Percentiles rank a stretch among this genome's conserved stretches.
These are phyloP conservation scores for Irpex sp. DNA, from an alignment of 1,284 basidiomycete species.

Conservation along the genomic window DNA sequence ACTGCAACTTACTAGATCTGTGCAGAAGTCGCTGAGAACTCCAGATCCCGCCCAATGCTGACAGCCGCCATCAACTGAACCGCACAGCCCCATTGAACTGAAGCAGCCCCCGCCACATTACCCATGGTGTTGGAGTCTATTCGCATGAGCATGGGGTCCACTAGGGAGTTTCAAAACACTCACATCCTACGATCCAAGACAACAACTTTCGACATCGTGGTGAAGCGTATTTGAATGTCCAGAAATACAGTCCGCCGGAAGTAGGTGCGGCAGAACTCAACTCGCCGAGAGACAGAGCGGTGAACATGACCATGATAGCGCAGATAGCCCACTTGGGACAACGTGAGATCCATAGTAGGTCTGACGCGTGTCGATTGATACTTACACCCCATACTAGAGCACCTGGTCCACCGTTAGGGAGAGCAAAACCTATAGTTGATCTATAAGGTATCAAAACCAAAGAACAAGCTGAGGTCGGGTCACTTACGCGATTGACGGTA, in stretches of 20 bases:
- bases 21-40: slow-evolving; percentile 48
- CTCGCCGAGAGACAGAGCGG: slow-evolving; percentile 68
- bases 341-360: neutral
- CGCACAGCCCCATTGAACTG: slow-evolving; percentile 75
- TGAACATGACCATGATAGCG: slow-evolving; percentile 49
- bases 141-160: slow-evolving; percentile 6
- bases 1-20: slow-evolving; percentile 52
- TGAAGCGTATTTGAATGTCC: slow-evolving; percentile 68
- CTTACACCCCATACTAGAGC: slow-evolving; percentile 75
- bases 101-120: slow-evolving; percentile 60
- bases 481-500: slow-evolving; percentile 21
- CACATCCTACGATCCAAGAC: slow-evolving; percentile 78
- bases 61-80: slow-evolving; percentile 63
- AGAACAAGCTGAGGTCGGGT: too few species aligned
- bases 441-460: neutral
- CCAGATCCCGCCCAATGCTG: slow-evolving; percentile 50
- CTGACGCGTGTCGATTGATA: neutral
- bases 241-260: slow-evolving; percentile 78
- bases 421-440: slow-evolving; percentile 51
- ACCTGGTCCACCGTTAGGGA: slow-evolving; percentile 74
- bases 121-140: slow-evolving; percentile 74
- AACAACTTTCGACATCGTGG: slow-evolving; percentile 62
- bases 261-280: slow-evolving; percentile 70
- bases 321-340: slow-evolving; percentile 44
- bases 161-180: slow-evolving; percentile 15